Percentiles rank a stretch among this genome's conserved stretches.
Conservation (phyloP, 2,329 filamentous ascomycete species). For the Diaporthe ilicicola region DNA sequence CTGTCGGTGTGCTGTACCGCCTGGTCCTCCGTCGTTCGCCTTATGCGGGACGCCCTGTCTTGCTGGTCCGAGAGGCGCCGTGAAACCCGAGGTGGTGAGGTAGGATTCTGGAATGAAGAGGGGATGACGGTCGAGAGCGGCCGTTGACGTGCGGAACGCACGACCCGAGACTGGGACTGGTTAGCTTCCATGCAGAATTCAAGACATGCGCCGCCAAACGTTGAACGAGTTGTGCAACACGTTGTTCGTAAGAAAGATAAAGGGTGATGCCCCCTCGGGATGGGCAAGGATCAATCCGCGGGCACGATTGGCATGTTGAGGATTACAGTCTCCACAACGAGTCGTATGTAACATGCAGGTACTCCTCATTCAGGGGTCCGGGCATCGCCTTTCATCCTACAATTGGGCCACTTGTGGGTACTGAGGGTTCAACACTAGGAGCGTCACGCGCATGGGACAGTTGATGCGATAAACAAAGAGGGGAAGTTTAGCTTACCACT, state of each 20-base stretch:
- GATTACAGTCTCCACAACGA: constrained; percentile 29
- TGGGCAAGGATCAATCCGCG: constrained; percentile 25
- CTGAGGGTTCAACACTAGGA: background rate
- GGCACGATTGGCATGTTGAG: constrained; percentile 28
- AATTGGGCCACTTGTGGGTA: constrained; percentile 27
- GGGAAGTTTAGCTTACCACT: constrained; percentile 26
- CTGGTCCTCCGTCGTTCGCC: constrained; percentile 53
- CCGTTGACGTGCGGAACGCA: constrained; percentile 57
- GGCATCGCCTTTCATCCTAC: constrained; percentile 30
- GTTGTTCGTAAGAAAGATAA: constrained; percentile 20
- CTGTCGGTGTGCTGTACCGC: constrained; percentile 49
- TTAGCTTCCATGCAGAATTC: constrained; percentile 37
- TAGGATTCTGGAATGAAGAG: constrained; percentile 49
- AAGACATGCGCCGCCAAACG: constrained; percentile 32
- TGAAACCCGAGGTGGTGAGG: constrained; percentile 59
- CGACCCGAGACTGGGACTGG: constrained; percentile 55
- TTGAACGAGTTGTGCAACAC: constrained; percentile 11
- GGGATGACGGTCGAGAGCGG: constrained; percentile 62
- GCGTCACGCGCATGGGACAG: background rate
- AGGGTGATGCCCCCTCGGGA: constrained; percentile 23
- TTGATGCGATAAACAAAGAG: constrained; percentile 1
- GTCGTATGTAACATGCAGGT: constrained; percentile 30
- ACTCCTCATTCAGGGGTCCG: constrained; percentile 29
- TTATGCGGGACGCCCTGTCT: constrained; percentile 51
- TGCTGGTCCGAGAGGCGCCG: constrained; percentile 67